Percentiles rank a stretch among this genome's conserved stretches.
Conservation (phyloP, 192 early-diverging fungal genomes). For the Gryganskiella cystojenkinii region DNA sequence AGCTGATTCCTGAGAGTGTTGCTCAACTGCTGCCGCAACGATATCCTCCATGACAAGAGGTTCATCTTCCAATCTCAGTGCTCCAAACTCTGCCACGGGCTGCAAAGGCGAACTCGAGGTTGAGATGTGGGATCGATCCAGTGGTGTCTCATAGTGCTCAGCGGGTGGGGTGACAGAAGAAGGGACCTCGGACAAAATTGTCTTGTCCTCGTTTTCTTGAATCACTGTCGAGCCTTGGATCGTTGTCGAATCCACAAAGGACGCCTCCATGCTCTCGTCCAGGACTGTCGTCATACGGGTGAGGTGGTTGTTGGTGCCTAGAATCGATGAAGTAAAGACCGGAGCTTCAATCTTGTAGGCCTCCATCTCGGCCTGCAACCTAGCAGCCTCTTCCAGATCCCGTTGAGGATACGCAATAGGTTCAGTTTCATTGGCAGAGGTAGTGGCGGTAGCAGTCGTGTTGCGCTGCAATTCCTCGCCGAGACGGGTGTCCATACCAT, state of each 20-base stretch:
- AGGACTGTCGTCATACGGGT: neutral
- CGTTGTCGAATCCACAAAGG: neutral
- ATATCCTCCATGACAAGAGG: neutral
- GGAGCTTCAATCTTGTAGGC: conserved; percentile 34
- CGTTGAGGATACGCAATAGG: conserved; percentile 31
- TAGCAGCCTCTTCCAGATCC: conserved; percentile 20
- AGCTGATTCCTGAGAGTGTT: neutral
- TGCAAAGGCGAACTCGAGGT: neutral
- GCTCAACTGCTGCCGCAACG: neutral
- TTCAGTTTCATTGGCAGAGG: conserved; percentile 8
- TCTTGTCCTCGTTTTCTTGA: neutral
- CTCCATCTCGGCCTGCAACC: conserved; percentile 25
- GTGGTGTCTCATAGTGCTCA: conserved; percentile 8
- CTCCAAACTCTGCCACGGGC: neutral
- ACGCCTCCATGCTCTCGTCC: neutral
- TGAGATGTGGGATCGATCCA: neutral
- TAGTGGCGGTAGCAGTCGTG: neutral
- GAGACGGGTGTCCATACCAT: conserved; percentile 3
- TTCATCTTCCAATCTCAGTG: neutral
- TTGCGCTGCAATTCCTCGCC: neutral
- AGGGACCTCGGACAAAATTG: neutral
- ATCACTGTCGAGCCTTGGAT: too few species aligned
- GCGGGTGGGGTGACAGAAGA: neutral
- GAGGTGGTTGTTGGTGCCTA: neutral
- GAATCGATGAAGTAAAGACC: conserved; percentile 25